A percentile compares a stretch with the other conserved stretches of the same genome.
phyloP scores from a whole-genome alignment of 2,329 filamentous ascomycete genomes.

The Nemania diffusa region DNA sequence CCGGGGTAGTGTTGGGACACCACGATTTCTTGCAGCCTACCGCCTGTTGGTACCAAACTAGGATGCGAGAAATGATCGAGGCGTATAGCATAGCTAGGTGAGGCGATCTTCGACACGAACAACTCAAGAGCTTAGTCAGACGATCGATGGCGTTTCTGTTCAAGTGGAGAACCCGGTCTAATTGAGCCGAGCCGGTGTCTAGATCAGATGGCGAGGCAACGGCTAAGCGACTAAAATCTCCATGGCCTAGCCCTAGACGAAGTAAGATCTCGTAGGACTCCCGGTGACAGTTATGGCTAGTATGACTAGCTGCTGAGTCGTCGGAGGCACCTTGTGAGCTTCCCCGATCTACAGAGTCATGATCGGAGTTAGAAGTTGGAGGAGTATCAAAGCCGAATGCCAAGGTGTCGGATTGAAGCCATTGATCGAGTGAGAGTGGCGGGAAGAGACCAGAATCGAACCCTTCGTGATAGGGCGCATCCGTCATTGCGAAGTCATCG shows the following conservation, averaged over 20 bases:
- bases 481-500: neutral
- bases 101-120: slow-evolving; percentile 3
- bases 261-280: slow-evolving; percentile 5
- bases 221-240: neutral
- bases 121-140: neutral
- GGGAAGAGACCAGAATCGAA: neutral
- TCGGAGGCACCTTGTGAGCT: neutral
- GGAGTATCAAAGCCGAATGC: neutral
- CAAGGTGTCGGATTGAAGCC: neutral
- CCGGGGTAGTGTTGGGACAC: neutral
- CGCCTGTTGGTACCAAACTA: slow-evolving; percentile 7
- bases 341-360: neutral
- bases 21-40: neutral
- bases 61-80: slow-evolving; percentile 12
- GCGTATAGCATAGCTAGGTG: slow-evolving; percentile 10
- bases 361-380: neutral
- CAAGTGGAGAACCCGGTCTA: neutral
- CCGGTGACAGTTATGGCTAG: slow-evolving; percentile 2
- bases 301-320: neutral
- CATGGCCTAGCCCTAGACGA: neutral
- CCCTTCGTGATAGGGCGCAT: neutral
- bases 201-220: neutral
- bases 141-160: neutral
- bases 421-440: neutral
- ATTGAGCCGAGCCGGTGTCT: slow-evolving; percentile 3